These are phyloP conservation scores for Podaxis sp. DNA, from an alignment of 768 basidiomycete species.

Conservation along the genomic window DNA sequence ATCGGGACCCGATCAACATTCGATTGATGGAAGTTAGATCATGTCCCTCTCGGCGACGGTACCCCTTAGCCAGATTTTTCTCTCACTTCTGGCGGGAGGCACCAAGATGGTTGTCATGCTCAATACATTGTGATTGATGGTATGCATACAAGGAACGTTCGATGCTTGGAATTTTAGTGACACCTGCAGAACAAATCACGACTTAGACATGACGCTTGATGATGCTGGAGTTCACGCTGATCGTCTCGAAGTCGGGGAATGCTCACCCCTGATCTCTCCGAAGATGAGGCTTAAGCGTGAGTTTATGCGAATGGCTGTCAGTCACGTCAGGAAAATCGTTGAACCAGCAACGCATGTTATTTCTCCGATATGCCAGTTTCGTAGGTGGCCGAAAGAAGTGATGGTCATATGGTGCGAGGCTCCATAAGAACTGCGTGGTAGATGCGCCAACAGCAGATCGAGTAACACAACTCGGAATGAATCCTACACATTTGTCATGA, in stretches of 20 bases:
- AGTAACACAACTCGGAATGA: neutral
- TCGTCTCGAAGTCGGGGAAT: constrained; percentile 6
- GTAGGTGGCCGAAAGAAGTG: neutral
- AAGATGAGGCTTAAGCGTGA: neutral
- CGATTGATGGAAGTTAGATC: no score
- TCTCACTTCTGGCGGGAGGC: neutral
- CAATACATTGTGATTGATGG: neutral
- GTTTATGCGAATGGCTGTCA: neutral
- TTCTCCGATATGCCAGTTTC: neutral
- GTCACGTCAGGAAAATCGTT: neutral
- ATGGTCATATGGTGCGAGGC: neutral
- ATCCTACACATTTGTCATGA: neutral
- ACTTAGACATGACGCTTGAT: neutral
- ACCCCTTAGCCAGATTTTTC: neutral
- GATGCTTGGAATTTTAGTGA: neutral
- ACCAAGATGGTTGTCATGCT: neutral
- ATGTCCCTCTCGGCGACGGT: no score
- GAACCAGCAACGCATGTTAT: neutral
- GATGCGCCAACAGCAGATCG: neutral
- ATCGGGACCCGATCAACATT: no score
- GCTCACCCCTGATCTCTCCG: neutral
- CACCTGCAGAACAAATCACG: neutral
- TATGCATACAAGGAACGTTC: neutral
- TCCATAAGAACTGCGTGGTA: neutral
- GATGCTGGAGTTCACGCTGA: neutral